Base-by-base conservation (phyloP, 208 protist genomes). In the Leishmania mexicana region DNA sequence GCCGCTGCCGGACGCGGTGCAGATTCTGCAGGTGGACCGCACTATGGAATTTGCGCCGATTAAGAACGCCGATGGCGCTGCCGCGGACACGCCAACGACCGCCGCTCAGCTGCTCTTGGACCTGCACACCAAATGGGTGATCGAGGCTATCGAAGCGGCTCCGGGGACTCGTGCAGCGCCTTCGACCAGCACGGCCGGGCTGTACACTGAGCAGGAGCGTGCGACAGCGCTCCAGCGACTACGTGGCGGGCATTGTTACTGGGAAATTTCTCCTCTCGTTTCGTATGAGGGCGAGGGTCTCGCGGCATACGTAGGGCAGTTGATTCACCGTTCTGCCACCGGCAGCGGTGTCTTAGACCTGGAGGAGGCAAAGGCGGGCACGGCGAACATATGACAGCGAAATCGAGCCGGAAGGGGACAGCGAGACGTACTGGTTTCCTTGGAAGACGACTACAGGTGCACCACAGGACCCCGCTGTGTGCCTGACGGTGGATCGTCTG, bases 1-100 rank as follows among this genome's bases (percentile, higher is more conserved):
- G 1, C 24, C 76, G 45, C 58, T 53, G 70, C 65, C 76, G 51
- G 77, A 81, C n/a, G 78, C 83, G 10, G 93, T 99, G 74, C 83
- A 90, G 45, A 90, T 99, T 51, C 83, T 99, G 57, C 91, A 99
- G 79, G 93, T 99, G 11, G 76, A 90, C 6, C 87, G 99, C 21
- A 85, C 82, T 6, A 88, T 94, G 7, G 98, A 99, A 78, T 99
- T 99, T 88, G 96, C 96, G 2, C 98, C 99, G 42, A 94, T 99
- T 58, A 99, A 99, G 81, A 99, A 99, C 83, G 94, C 94, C 19
- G 83, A 95, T 24, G 95, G 93, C 7, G 83, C 94, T 10, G 88
- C 78, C 2, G 76, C 81, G 0, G 96, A 99, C 83, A 98, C 89
- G 17, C 95, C 97, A 54, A 90, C 90, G 38, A 99, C 98, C 0